Evolutionary conservation across 208 protist genomes (phyloP).

Genomic region (Leishmania lainsoni): DNA sequence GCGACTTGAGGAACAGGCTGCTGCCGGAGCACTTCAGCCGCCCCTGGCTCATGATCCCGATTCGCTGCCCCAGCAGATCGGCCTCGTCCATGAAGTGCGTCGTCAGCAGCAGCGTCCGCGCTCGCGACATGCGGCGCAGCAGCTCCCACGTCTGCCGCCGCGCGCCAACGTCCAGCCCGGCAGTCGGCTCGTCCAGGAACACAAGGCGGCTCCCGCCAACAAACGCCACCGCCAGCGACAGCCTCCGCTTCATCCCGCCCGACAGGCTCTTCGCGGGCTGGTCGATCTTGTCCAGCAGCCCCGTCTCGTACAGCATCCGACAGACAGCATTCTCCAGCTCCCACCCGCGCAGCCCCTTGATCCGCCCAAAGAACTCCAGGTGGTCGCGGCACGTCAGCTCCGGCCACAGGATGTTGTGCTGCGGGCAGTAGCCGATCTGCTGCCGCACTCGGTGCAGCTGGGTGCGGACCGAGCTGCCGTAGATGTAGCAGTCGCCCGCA

Average conservation of each 20-base stretch:
- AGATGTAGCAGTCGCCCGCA: conserved; percentile 71
- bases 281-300: conserved; percentile 61
- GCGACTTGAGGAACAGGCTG: conserved; percentile 56
- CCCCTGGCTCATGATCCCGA: conserved; percentile 91
- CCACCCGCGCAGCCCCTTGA: conserved; percentile 81
- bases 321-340: conserved; percentile 38
- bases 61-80: conserved; percentile 90
- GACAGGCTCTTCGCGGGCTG: conserved; percentile 39
- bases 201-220: conserved; percentile 69
- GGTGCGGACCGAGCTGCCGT: conserved; percentile 66
- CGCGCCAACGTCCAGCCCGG: conserved; percentile 80
- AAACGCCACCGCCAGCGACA: conserved; percentile 86
- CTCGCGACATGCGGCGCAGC: conserved; percentile 32
- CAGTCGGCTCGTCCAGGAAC: conserved; percentile 90
- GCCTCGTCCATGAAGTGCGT: conserved; percentile 98
- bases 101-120: conserved; percentile 62
- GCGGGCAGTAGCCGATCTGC: conserved; percentile 69
- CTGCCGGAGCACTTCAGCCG: conserved; percentile 51
- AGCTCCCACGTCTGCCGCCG: conserved; percentile 81
- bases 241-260: conserved; percentile 85
- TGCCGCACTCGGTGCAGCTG: too few species aligned
- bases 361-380: conserved; percentile 81
- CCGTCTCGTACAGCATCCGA: conserved; percentile 52
- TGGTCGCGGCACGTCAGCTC: conserved; percentile 90
- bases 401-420: conserved; percentile 63